Evolutionary conservation across 108 stramenopile genomes (phyloP), one percentile per base, ranked within the genome.

Genomic region (Skeletonema grethae): DNA sequence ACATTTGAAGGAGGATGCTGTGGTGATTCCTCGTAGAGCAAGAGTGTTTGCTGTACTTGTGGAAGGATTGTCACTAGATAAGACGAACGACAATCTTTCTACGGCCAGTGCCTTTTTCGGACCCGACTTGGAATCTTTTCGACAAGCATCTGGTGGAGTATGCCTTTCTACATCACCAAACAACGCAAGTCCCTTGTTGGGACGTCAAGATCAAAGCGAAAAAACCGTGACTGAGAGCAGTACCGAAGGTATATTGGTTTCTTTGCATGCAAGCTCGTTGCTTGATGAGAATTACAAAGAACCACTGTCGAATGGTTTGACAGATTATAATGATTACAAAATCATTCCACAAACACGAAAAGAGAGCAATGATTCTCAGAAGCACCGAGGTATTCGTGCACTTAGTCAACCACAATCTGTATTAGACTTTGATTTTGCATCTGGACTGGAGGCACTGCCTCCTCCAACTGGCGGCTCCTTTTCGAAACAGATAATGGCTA

Each of bases 11-110:
- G 76, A 73, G 1, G 62, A 85, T 63, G 89, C 94, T 11, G 65
- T 90, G 28, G 83, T 95, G 5, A 73, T 95, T 7, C 94, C 94
- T 9, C 65, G 76, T 58, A n/a, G 80, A 10, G 94, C 88, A 31
- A 60, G 86, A 24, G 88, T 95, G 2, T 85, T 65, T 55, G 91
- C 86, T 4, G 89, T 86, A 64, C 25, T 87, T 24, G 78, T 95
- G 8, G 76, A 73, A 43, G 68, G 77, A 0, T 15, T 48, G 68
- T 25, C 53, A 32, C 3, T 20, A 15, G 15, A 15, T 15, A 35
- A 43, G 0, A 69, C 10, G 34, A 56, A 61, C 25, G 68, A 2
- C 74, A 76, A 76, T n/a, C n/a, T n/a, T n/a, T n/a, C n/a, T 56
- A 55, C 61, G 15, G 77, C 50, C 39, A 69, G 72, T 32, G 48